Base-by-base conservation (phyloP, 495 filamentous ascomycete genomes). In the Amphirosellinia nigrospora region DNA sequence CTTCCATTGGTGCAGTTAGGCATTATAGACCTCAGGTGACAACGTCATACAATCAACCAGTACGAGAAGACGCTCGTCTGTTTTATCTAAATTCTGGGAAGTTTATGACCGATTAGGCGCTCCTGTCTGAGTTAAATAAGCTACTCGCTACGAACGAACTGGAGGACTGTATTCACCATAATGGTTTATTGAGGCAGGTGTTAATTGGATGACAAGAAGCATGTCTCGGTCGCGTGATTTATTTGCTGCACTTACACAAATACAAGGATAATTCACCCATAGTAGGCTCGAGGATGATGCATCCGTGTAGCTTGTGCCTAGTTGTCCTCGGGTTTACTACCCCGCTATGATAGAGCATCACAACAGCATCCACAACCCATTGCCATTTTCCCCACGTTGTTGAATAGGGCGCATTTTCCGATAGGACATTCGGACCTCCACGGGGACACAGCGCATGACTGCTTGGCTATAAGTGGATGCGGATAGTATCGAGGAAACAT, bases 311-410 rank as follows among this genome's bases (percentile, higher is more conserved):
- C 59, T 69, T 71, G 30, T 53, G 61, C 66, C 43, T 60, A 64
- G 52, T 56, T 38, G n/a, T 11, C 68, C 55, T 65, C 64, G 70
- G 59, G 56, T 68, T 19, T 58, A 48, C 60, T 77, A 78, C 75
- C 75, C 75, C 73, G 70, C 75, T 50, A 76, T 58, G 43, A 45
- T 64, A n/a, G 64, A 41, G 48, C 64, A 70, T 61, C 68, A 67
- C 38, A 52, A 75, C 36, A 38, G 70, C 30, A 70, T 36, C 71
- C 73, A 70, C 74, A 71, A 77, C 74, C 78, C 74, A 79, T 71
- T 76, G 67, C 67, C 19, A 72, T 74, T 77, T 77, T 71, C 78
- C 76, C 79, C 79, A 79, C 76, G 79, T 79, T 79, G 72, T 75
- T 50, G 55, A 36, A 72, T 75, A 71, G 71, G 53, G 63, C 38